A percentile compares a stretch with the other conserved stretches of the same genome.
These are phyloP conservation scores for Coniferiporia sulphurascens DNA, from an alignment of 1,284 basidiomycete species.

Conservation along the genomic window DNA sequence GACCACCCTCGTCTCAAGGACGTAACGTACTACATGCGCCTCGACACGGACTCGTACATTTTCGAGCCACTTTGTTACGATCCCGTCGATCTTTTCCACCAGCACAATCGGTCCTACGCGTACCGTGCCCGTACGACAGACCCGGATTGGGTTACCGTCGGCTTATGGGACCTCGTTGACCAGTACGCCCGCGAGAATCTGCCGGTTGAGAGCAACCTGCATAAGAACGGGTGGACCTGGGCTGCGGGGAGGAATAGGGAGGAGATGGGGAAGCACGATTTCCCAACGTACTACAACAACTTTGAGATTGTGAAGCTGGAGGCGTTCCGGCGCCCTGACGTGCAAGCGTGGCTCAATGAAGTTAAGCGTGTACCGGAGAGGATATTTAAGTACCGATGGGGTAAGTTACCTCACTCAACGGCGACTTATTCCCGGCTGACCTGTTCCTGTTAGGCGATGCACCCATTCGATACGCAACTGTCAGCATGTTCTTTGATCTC, in stretches of 20 bases:
- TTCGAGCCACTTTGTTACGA: constrained; percentile 19
- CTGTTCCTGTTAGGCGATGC: constrained; percentile 5
- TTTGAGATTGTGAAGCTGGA: constrained; percentile 17
- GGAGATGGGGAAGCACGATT: constrained; percentile 9
- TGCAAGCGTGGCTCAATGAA: constrained; percentile 17
- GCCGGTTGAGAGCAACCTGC: constrained; percentile 6
- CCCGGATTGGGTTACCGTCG: constrained; percentile 17
- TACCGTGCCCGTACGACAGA: constrained; percentile 7
- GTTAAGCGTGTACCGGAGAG: constrained; percentile 17
- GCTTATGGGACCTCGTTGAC: constrained; percentile 14
- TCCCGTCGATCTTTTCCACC: constrained; percentile 19
- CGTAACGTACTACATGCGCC: constrained; percentile 21
- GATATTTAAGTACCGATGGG: constrained; percentile 20
- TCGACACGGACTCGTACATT: constrained; percentile 20
- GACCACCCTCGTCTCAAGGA: constrained; percentile 18
- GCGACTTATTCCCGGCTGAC: not conserved
- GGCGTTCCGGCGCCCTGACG: constrained; percentile 15
- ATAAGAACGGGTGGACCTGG: constrained; percentile 13
- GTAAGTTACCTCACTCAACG: constrained; percentile 2
- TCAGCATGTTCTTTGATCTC: constrained; percentile 17
- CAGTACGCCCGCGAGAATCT: constrained; percentile 4
- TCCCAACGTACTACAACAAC: constrained; percentile 17
- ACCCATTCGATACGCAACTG: constrained; percentile 15
- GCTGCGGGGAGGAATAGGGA: constrained; percentile 8
- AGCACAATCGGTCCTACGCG: constrained; percentile 11